Percentiles rank a stretch among this genome's conserved stretches.
phyloP scores from a whole-genome alignment of 768 basidiomycete species.

The Russula dissimulans region DNA sequence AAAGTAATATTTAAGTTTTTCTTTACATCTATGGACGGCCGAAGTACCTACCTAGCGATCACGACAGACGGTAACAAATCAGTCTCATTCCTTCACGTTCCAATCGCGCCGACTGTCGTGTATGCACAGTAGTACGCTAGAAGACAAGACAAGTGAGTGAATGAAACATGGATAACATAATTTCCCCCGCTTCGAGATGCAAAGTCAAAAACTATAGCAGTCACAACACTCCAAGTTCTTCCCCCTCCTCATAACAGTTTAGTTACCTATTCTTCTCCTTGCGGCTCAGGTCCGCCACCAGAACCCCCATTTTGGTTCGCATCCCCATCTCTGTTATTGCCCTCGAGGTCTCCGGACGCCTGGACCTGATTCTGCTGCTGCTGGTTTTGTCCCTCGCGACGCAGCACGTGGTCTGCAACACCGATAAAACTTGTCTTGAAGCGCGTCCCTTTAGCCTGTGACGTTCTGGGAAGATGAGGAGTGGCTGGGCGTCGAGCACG shows the following conservation, averaged over 20 bases:
- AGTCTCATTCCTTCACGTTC: background rate
- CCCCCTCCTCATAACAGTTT: background rate
- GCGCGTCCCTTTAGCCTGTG: constrained; percentile 38
- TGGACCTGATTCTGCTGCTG: constrained; percentile 18
- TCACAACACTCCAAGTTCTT: background rate
- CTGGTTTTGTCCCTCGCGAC: constrained; percentile 8
- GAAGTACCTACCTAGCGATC: no score
- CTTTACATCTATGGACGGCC: no score
- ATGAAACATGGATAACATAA: background rate
- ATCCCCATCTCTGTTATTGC: background rate
- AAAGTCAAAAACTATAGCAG: background rate
- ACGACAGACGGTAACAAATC: background rate
- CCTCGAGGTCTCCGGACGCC: background rate
- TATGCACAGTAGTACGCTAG: background rate
- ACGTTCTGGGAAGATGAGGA: constrained; percentile 18
- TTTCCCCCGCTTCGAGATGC: background rate
- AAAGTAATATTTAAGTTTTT: no score
- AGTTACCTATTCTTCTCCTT: background rate
- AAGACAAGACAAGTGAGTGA: background rate
- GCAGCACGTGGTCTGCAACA: constrained; percentile 40
- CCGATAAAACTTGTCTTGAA: constrained; percentile 72
- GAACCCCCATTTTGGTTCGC: background rate
- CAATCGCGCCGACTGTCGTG: background rate
- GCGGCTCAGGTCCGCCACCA: background rate
- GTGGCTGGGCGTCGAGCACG: constrained; percentile 45